Base-by-base conservation (phyloP, 495 filamentous ascomycete genomes). In the Astrothelium macrocarpum region DNA sequence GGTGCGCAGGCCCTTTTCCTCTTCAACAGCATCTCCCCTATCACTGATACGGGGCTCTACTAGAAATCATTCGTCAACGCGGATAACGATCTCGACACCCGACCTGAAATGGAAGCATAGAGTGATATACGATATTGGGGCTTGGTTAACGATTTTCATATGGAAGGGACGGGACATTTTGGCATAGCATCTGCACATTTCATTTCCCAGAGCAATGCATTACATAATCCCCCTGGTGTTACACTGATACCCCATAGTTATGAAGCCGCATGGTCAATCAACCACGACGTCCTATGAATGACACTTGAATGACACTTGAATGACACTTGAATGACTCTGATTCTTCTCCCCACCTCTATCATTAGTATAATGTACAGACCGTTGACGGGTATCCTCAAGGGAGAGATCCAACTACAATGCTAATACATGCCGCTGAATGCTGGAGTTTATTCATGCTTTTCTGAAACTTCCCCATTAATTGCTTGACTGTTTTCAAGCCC, bases 1-100 rank as follows among this genome's bases (percentile, higher is more conserved):
- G 75, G 75, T 78, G 73, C 73, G 75, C 75, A 78, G 70, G 32
- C 53, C 46, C 72, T 78, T 59, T 78, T 78, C 61, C 71, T 78
- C 58, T 75, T 78, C 67, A 78, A 78, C 66, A 69, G 65, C 63
- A 78, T 78, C 60, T 77, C 75, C 49, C 45, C 68, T 45, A 36
- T 46, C 26, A 78, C 75, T 70, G 75, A 78, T 71, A 76, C 72
- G 36, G 75, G 75, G 5, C 66, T 76, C 3, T 78, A 78, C 66
- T 78, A 73, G 71, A 74, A 65, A 73, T 74, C 61, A 63, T 74
- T 23, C 62, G 64, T 34, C 72, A 73, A 32, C 62, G 59, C 7
- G 49, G 49, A 56, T 56, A 56, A 25, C 49, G 12, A 25, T 26
- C 25, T 18, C 3, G 11, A 14, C n/a, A 49, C n/a, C 9, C 3